Base-by-base conservation (phyloP, 1,284 basidiomycete genomes). In the Cutaneotrichosporon dermatis region DNA sequence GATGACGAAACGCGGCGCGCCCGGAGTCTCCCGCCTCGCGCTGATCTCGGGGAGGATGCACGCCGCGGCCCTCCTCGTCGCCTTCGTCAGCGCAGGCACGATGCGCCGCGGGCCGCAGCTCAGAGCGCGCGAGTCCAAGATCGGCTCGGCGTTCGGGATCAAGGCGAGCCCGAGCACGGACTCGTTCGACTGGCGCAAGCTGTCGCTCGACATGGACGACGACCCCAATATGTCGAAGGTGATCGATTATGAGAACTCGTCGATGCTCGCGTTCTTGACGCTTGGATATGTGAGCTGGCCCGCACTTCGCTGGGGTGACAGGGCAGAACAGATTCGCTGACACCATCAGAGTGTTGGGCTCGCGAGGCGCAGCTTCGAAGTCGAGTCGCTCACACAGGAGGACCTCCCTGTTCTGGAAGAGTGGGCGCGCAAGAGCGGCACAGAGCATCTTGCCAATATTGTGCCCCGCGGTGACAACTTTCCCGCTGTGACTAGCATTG, bases 331-430 rank as follows among this genome's bases (percentile, higher is more conserved):
- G 6, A 3, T 33, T 7, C 15, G 44, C 55, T 60, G 39, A 67
- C 56, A 16, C 39, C 12, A 25, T 2, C 57, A 74, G 69, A 73
- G 68, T 42, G 55, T 68, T 3, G 53, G 57, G 4, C 66, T 76
- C 6, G 72, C 66, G 0, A 48, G 52, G 11, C 57, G 60, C 15
- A 74, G 72, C 7, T 61, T 64, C 37, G 45, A 63, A 16, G 69
- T 69, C 10, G 62, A 62, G 4, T 63, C 68, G 57, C 68, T 78
- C 2, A 43, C 58, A 6, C 68, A 66, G 37, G 48, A 57, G n/a
- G 76, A 78, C 58, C 59, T 77, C 3, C 76, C 76, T 8, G 59
- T 73, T 16, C 58, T 78, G 3, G 72, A 73, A 44, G 70, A 74
- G 12, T 55, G 65, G 37, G 65, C 71, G 54, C 59, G 76, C 35